These are phyloP conservation scores for Vickermania ingenoplastis DNA, from an alignment of 208 protist genomes.

Conservation along the genomic window DNA sequence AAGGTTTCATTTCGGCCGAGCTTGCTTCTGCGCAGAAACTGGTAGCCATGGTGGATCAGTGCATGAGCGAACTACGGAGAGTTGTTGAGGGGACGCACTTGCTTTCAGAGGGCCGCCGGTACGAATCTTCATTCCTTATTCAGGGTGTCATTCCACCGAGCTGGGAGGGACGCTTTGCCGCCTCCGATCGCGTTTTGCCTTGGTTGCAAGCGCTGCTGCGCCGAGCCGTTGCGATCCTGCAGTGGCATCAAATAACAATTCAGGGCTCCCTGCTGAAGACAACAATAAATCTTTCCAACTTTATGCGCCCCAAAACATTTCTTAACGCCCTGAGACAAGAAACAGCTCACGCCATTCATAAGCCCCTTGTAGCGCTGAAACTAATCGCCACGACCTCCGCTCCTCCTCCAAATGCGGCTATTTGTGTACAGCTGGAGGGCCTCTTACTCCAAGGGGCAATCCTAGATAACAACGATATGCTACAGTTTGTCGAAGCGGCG, in stretches of 20 bases:
- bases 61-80: conserved; percentile 69
- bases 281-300: conserved; percentile 67
- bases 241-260: conserved; percentile 47
- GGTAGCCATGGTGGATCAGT: conserved; percentile 63
- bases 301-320: conserved; percentile 92
- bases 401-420: conserved; percentile 31
- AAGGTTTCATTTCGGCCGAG: conserved; percentile 88
- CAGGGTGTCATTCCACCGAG: conserved; percentile 65
- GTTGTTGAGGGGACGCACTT: conserved; percentile 86
- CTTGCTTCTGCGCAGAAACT: conserved; percentile 52
- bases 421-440: conserved; percentile 56
- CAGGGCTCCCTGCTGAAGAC: conserved; percentile 57
- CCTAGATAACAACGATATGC: conserved; percentile 47
- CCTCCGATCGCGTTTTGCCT: conserved; percentile 38
- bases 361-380: conserved; percentile 74
- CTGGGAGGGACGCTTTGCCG: conserved; percentile 89
- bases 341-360: conserved; percentile 67
- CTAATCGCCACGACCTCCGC: conserved; percentile 46
- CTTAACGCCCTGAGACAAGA: conserved; percentile 94
- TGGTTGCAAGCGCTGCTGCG: conserved; percentile 88
- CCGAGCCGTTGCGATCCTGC: conserved; percentile 57
- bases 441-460: conserved; percentile 82
- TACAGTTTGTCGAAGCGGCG: conserved; percentile 66
- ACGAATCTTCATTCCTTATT: conserved; percentile 75
- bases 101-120: conserved; percentile 69